Evolutionary conservation across 2,329 filamentous ascomycete genomes (phyloP).

Genomic region (Aspergillus flavus): DNA sequence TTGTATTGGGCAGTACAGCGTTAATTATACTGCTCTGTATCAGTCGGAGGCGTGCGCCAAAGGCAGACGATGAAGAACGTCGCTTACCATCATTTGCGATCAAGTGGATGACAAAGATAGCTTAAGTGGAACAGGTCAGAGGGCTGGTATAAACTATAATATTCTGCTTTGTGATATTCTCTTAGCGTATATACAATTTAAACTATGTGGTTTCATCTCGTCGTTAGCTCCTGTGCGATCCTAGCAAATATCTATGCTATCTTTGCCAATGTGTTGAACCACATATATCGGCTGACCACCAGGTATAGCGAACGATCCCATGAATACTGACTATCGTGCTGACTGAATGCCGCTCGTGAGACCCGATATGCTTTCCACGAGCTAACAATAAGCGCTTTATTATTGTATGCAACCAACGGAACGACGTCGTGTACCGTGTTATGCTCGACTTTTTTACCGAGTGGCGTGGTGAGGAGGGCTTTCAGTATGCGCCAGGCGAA

Average conservation of each 20-base stretch:
- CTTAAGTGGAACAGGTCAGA: background rate
- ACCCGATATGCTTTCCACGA: conserved; percentile 39
- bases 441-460: background rate
- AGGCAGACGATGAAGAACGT: background rate
- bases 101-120: background rate
- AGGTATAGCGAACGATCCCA: conserved; percentile 47
- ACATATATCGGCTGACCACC: conserved; percentile 45
- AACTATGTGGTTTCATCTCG: background rate
- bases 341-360: conserved; percentile 40
- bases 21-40: background rate
- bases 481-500: conserved; percentile 30
- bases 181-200: background rate
- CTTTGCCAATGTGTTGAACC: conserved; percentile 38
- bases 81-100: background rate
- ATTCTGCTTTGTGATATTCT: background rate
- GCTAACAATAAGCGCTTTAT: conserved; percentile 40
- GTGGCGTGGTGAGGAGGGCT: conserved; percentile 17
- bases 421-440: background rate
- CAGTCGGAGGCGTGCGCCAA: background rate
- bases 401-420: conserved; percentile 16
- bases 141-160: background rate
- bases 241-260: background rate
- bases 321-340: conserved; percentile 44
- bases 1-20: background rate
- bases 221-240: background rate